Evolutionary conservation across 2,329 filamentous ascomycete species (phyloP), one percentile per base, ranked within the genome.

Genomic region (Trichothecium roseum): DNA sequence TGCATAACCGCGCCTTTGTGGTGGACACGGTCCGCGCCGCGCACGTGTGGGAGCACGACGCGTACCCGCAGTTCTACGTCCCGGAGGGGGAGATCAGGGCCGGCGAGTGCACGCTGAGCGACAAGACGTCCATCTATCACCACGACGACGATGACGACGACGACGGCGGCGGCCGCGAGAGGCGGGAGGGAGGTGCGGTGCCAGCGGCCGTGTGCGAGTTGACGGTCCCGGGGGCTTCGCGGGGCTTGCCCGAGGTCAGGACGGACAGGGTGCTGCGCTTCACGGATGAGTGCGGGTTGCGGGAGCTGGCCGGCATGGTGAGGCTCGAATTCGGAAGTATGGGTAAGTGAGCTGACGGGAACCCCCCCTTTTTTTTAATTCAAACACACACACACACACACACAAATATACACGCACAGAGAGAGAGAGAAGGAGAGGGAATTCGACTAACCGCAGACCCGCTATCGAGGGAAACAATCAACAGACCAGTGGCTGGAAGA

Each of bases 401-500:
- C 22, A 16, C 3, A 22, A 24, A 2, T 6, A n/a, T n/a, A n/a
- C n/a, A n/a, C n/a, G n/a, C n/a, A n/a, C n/a, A n/a, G n/a, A n/a
- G n/a, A n/a, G n/a, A 12, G 13, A 13, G 17, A 9, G 16, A 18
- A 16, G 13, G 30, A 29, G 8, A 10, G 17, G n/a, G n/a, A 5
- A 18, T 10, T 13, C n/a, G 32, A 34, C 31, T 34, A 18, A 38
- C 20, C n/a, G 12, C 13, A 17, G n/a, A n/a, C n/a, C n/a, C n/a
- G n/a, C n/a, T n/a, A n/a, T n/a, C n/a, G n/a, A n/a, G n/a, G n/a
- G n/a, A n/a, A n/a, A n/a, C n/a, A n/a, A 32, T 17, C 13, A 17
- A 9, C 8, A 62, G 59, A 59, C 43, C 54, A 55, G 40, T 62
- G 58, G 58, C 37, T 62, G 2, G 74, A 78, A 46, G 77, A 81